Percentiles rank a stretch among this genome's conserved stretches.
These are phyloP conservation scores for Asterochloris erici DNA, from an alignment of 139 green algal species.

Conservation along the genomic window DNA sequence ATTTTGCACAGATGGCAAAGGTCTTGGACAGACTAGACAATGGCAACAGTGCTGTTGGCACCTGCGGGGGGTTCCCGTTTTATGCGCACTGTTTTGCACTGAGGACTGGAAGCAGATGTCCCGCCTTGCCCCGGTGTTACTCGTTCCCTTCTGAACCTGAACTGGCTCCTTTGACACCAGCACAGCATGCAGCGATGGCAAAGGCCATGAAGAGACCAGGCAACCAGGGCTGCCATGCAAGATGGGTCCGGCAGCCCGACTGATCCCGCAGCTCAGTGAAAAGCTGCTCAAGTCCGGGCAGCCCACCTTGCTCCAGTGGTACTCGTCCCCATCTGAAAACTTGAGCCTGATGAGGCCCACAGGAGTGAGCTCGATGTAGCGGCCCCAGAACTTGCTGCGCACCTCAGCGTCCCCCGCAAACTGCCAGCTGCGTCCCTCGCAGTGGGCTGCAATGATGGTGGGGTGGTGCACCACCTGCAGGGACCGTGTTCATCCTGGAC, in stretches of 20 bases:
- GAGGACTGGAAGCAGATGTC: too few species aligned
- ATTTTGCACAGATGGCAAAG: too few species aligned
- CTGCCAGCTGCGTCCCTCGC: conserved; percentile 62
- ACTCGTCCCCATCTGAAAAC: conserved; percentile 72
- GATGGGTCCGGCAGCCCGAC: neutral
- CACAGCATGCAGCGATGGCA: too few species aligned
- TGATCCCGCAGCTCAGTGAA: neutral
- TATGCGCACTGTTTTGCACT: too few species aligned
- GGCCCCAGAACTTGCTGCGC: conserved; percentile 92
- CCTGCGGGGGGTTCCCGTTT: too few species aligned
- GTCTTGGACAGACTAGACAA: too few species aligned
- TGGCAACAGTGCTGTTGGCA: too few species aligned
- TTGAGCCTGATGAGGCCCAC: conserved; percentile 58
- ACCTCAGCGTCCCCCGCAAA: conserved; percentile 77
- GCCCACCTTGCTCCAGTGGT: conserved; percentile 76
- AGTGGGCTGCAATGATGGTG: conserved; percentile 65
- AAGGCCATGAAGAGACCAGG: too few species aligned
- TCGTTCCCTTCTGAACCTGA: too few species aligned
- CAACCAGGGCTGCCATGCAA: neutral
- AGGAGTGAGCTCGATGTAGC: conserved; percentile 78
- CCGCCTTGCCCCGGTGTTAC: too few species aligned
- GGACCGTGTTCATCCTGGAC: too few species aligned
- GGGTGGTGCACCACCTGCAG: conserved; percentile 70
- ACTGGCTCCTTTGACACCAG: too few species aligned
- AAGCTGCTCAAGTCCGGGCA: neutral